Conservation (phyloP, 23 red algal species). For the Gracilariopsis chorda region DNA sequence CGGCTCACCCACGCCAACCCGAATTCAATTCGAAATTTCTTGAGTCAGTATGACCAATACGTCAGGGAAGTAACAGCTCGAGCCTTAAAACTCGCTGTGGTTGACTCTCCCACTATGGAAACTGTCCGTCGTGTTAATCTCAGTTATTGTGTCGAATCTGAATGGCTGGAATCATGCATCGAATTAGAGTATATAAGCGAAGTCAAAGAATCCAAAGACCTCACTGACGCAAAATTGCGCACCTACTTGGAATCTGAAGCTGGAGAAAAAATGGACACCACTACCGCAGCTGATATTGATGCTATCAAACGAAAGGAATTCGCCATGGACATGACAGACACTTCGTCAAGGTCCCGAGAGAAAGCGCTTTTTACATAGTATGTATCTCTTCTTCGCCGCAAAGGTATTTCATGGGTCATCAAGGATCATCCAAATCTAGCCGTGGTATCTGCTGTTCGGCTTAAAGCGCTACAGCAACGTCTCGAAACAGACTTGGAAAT, state of each 20-base stretch:
- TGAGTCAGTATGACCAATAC: too few relatives aligned
- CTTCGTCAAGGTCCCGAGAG: not conserved
- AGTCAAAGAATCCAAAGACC: not conserved
- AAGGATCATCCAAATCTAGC: not conserved
- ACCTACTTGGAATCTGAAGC: not conserved
- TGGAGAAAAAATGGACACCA: not conserved
- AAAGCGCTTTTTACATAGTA: not conserved
- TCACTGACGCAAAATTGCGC: not conserved
- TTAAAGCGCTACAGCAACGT: not conserved
- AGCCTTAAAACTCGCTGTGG: too few relatives aligned
- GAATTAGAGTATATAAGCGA: too few relatives aligned
- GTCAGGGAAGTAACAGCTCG: too few relatives aligned
- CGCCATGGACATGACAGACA: not conserved
- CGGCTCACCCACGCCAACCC: too few relatives aligned
- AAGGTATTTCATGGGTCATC: conserved; percentile 6
- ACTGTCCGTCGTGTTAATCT: too few relatives aligned
- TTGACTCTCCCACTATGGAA: too few relatives aligned
- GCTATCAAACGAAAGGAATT: not conserved
- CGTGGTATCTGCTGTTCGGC: not conserved
- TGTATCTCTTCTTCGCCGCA: not conserved
- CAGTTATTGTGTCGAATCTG: too few relatives aligned
- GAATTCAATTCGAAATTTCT: too few relatives aligned
- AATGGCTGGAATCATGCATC: too few relatives aligned
- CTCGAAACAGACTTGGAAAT: not conserved
- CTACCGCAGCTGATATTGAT: not conserved